phyloP scores from a whole-genome alignment of 73 alveolate species.

The Symbiodinium pilosum region DNA sequence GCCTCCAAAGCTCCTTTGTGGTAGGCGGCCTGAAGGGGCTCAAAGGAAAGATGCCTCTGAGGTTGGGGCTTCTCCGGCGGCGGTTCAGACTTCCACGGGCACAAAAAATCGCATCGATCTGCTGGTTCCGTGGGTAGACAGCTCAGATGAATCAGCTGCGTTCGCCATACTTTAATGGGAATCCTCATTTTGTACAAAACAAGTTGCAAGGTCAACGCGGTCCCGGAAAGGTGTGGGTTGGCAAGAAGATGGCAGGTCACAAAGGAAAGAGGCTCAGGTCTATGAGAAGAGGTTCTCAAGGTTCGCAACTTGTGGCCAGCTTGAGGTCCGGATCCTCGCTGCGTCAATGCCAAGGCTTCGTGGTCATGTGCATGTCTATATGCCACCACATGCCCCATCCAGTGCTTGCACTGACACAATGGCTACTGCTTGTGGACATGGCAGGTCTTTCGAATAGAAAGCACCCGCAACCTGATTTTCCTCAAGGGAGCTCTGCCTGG shows the following conservation, averaged over 20 bases:
- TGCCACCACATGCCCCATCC: too few species aligned
- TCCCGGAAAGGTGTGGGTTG: slow-evolving; percentile 54
- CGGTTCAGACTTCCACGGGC: slow-evolving; percentile 67
- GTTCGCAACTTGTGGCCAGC: background rate
- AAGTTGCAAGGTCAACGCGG: slow-evolving; percentile 86
- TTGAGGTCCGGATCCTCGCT: slow-evolving; percentile 78
- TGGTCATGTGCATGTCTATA: background rate
- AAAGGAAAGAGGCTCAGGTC: background rate
- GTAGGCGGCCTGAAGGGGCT: too few species aligned
- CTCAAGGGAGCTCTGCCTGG: slow-evolving; percentile 92
- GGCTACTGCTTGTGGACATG: too few species aligned
- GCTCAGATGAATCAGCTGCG: background rate
- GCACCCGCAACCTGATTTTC: slow-evolving; percentile 78
- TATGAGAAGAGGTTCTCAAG: too few species aligned
- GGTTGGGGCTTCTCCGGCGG: slow-evolving; percentile 96
- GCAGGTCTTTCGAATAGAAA: slow-evolving; percentile 84
- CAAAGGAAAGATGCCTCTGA: background rate
- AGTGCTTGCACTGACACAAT: too few species aligned
- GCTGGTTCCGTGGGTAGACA: slow-evolving; percentile 61
- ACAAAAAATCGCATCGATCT: slow-evolving; percentile 63
- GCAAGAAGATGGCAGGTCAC: slow-evolving; percentile 82
- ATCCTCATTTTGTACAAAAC: too few species aligned
- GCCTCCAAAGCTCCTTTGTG: background rate
- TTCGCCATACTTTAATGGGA: background rate
- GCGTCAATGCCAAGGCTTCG: slow-evolving; percentile 63